phyloP scores from a whole-genome alignment of 345 rosid genomes.

The Salix suchowensis region DNA sequence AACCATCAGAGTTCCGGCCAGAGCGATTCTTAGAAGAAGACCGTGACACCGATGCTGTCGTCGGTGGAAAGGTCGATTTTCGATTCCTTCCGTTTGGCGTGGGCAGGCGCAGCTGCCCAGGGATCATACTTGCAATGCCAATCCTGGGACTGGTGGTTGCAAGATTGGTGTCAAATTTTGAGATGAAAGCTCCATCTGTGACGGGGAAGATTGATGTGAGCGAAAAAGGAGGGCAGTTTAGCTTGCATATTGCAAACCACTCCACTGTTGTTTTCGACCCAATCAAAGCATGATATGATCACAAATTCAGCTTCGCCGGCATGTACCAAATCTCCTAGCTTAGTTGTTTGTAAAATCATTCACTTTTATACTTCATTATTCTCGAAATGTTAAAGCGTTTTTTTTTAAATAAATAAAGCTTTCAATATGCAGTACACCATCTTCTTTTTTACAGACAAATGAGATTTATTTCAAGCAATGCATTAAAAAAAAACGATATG shows the following conservation, averaged over 20 bases:
- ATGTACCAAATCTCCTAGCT: background rate
- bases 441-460: background rate
- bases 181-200: conserved; percentile 38
- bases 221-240: conserved; percentile 69
- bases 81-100: conserved; percentile 56
- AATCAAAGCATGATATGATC: background rate
- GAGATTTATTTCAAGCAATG: background rate
- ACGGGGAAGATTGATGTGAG: conserved; percentile 40
- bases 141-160: conserved; percentile 52
- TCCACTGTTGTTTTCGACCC: conserved; percentile 51
- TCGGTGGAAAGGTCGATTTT: conserved; percentile 52
- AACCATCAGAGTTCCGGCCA: conserved; percentile 48
- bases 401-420: background rate
- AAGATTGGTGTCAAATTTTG: conserved; percentile 43
- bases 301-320: background rate
- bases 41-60: conserved; percentile 32
- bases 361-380: background rate
- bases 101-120: conserved; percentile 60
- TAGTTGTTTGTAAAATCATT: background rate
- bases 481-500: background rate
- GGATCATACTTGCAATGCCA: conserved; percentile 55
- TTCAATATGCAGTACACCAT: background rate
- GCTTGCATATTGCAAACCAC: conserved; percentile 54
- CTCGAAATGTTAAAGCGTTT: background rate
- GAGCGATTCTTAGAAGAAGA: conserved; percentile 58